Evolutionary conservation across 108 stramenopile species (phyloP).

Genomic region (Fragilariopsis cylindrus): DNA sequence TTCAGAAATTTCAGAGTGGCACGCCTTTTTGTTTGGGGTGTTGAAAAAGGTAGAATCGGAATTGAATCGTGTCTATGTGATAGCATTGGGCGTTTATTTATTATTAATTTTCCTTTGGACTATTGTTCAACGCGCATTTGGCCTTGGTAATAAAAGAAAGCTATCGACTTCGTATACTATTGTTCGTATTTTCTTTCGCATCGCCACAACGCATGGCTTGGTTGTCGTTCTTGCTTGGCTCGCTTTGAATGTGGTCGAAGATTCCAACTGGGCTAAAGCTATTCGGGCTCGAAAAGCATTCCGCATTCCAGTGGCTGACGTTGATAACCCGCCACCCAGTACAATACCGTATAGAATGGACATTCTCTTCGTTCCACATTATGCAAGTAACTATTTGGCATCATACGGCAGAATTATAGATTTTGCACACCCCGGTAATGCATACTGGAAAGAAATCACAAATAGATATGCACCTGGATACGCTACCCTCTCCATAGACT

Average conservation of each 20-base stretch:
- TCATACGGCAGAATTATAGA: constrained; percentile 41
- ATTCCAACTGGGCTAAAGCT: constrained; percentile 47
- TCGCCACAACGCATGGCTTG: constrained; percentile 28
- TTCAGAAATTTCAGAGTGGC: constrained; percentile 13
- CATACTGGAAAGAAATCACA: constrained; percentile 28
- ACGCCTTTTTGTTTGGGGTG: constrained; percentile 28
- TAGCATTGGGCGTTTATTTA: constrained; percentile 17
- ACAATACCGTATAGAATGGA: constrained; percentile 40
- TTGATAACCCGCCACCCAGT: not conserved
- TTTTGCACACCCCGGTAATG: constrained; percentile 54
- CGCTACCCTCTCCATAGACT: constrained; percentile 3
- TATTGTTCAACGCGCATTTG: not conserved
- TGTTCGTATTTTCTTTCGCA: constrained; percentile 15
- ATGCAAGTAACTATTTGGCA: constrained; percentile 38
- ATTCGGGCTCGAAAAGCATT: constrained; percentile 34
- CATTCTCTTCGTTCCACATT: constrained; percentile 36
- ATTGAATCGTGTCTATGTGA: constrained; percentile 18
- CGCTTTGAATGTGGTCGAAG: constrained; percentile 25
- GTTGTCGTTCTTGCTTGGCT: constrained; percentile 15
- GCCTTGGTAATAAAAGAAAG: constrained; percentile 1
- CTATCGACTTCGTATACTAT: not conserved
- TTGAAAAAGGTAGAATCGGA: constrained; percentile 22
- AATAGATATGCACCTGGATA: constrained; percentile 21
- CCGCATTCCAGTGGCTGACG: constrained; percentile 22
- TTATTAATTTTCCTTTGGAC: not conserved